phyloP scores from a whole-genome alignment of 1,284 basidiomycete species.

The Papiliotrema fonsecae region DNA sequence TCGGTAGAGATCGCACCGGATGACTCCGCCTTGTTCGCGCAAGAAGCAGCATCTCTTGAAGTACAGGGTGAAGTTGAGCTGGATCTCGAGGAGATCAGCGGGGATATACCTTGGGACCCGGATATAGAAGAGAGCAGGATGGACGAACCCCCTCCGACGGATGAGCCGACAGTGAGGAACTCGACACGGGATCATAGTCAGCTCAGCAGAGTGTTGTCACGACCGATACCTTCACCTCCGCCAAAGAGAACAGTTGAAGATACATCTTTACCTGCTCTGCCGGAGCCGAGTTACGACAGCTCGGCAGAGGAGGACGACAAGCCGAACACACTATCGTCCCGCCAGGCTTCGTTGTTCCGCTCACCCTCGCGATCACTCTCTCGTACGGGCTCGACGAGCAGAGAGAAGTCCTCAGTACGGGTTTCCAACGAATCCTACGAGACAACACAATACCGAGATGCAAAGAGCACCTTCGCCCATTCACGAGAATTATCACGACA shows the following conservation, averaged over 20 bases:
- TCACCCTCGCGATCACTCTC: slow-evolving; percentile 10
- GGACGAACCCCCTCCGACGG: background rate
- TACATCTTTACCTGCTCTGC: slow-evolving; percentile 25
- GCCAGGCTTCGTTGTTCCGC: slow-evolving; percentile 27
- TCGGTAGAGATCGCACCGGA: slow-evolving; percentile 28
- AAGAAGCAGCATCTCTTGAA: slow-evolving; percentile 20
- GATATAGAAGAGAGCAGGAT: slow-evolving; percentile 13
- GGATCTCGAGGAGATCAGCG: slow-evolving; percentile 30
- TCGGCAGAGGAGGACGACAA: slow-evolving; percentile 13
- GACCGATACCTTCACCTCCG: background rate
- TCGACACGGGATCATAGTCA: background rate
- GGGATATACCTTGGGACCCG: slow-evolving; percentile 10
- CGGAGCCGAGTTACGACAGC: slow-evolving; percentile 18
- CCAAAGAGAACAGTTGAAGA: slow-evolving; percentile 1
- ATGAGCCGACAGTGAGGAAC: background rate
- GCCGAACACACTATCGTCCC: slow-evolving; percentile 16
- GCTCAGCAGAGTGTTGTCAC: background rate
- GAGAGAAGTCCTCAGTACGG: too few relatives aligned
- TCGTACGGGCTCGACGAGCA: background rate
- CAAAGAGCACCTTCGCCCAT: too few relatives aligned
- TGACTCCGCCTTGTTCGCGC: slow-evolving; percentile 26
- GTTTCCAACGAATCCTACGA: background rate
- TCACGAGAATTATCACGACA: background rate
- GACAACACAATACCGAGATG: slow-evolving; percentile 1
- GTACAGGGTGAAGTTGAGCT: slow-evolving; percentile 27